phyloP scores from a whole-genome alignment of 73 alveolate species.

The Paraurostyla sp. region DNA sequence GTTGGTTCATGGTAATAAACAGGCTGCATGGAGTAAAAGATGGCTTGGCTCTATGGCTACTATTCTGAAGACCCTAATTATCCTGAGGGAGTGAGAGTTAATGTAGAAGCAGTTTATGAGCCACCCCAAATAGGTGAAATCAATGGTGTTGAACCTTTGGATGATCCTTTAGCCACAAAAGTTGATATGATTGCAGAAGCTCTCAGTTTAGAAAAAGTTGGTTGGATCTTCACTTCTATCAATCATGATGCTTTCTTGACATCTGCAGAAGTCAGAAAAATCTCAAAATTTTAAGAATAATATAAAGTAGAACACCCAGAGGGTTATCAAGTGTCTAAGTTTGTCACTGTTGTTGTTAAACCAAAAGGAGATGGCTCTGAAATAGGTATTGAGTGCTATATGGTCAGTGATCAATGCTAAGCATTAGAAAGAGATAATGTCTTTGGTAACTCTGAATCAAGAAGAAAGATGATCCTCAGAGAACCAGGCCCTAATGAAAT shows the following conservation, averaged over 20 bases:
- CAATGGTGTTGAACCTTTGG: slow-evolving; percentile 87
- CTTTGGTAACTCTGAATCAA: slow-evolving; percentile 90
- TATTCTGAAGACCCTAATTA: slow-evolving; percentile 98
- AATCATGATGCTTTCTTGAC: slow-evolving; percentile 95
- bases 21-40: slow-evolving; percentile 91
- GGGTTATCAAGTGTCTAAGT: slow-evolving; percentile 94
- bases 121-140: slow-evolving; percentile 98
- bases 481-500: slow-evolving; percentile 91
- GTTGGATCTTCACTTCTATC: slow-evolving; percentile 98
- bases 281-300: slow-evolving; percentile 92
- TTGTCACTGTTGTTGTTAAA: slow-evolving; percentile 87
- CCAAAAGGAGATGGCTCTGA: slow-evolving; percentile 91
- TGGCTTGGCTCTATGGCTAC: slow-evolving; percentile 98
- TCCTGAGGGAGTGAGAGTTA: slow-evolving; percentile 97
- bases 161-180: slow-evolving; percentile 83
- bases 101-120: slow-evolving; percentile 97
- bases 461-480: slow-evolving; percentile 93
- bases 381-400: slow-evolving; percentile 95
- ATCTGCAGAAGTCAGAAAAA: slow-evolving; percentile 95
- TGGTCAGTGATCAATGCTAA: slow-evolving; percentile 98
- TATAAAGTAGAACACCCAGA: slow-evolving; percentile 94
- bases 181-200: slow-evolving; percentile 94
- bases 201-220: slow-evolving; percentile 95
- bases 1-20: slow-evolving; percentile 94
- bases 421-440: slow-evolving; percentile 96